Conservation (phyloP, 352 stramenopile genomes). For the Pythium apleroticum region DNA sequence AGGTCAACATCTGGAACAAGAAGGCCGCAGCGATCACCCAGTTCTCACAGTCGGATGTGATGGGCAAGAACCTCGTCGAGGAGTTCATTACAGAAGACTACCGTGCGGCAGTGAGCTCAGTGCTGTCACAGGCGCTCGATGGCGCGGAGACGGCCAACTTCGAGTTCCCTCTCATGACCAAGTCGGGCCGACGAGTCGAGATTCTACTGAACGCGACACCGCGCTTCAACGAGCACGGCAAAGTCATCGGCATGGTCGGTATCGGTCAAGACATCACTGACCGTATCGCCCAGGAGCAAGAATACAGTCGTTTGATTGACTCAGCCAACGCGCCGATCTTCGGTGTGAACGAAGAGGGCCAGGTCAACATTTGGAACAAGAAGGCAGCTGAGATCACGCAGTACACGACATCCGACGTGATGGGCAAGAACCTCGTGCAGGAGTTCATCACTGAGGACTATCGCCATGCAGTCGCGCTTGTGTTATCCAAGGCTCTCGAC, state of each 20-base stretch:
- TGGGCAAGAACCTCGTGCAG: neutral
- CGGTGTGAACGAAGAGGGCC: neutral
- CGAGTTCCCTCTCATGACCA: constrained; percentile 39
- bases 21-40: constrained; percentile 59
- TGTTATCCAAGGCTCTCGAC: neutral
- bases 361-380: constrained; percentile 14
- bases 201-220: constrained; percentile 54
- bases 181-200: constrained; percentile 35
- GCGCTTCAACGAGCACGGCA: constrained; percentile 42
- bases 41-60: constrained; percentile 51
- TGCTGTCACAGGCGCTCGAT: neutral
- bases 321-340: neutral
- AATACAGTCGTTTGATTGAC: constrained; percentile 24
- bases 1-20: constrained; percentile 67
- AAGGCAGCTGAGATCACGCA: neutral
- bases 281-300: constrained; percentile 52
- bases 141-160: neutral
- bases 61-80: constrained; percentile 40
- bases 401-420: neutral
- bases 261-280: constrained; percentile 71
- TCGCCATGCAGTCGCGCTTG: neutral
- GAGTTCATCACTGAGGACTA: neutral
- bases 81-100: neutral
- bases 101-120: neutral
- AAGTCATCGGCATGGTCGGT: constrained; percentile 72